These are phyloP conservation scores for Chrysoporthe deuterocubensis DNA, from an alignment of 2,329 filamentous ascomycete species.

Conservation along the genomic window DNA sequence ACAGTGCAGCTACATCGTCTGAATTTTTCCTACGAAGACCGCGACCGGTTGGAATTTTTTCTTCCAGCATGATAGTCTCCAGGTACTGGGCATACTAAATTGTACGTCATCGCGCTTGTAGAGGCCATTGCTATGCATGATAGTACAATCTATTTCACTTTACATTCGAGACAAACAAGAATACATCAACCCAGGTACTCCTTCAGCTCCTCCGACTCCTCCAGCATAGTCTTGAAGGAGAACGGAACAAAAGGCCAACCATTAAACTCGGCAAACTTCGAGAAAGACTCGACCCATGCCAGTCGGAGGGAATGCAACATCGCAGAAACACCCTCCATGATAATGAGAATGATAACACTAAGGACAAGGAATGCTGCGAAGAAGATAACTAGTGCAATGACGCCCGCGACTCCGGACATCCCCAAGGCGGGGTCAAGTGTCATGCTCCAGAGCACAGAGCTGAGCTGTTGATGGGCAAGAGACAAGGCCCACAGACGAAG, in stretches of 20 bases:
- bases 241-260: constrained; percentile 88
- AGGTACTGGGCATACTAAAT: background rate
- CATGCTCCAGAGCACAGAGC: constrained; percentile 95
- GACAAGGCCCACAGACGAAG: constrained; percentile 98
- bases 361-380: constrained; percentile 93
- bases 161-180: background rate
- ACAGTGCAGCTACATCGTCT: no score
- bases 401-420: constrained; percentile 67
- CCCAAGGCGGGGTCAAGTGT: constrained; percentile 80
- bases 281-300: constrained; percentile 98
- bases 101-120: background rate
- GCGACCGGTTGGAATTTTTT: background rate
- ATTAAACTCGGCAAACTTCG: constrained; percentile 93
- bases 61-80: background rate
- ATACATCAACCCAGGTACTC: constrained; percentile 52
- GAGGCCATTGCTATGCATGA: background rate
- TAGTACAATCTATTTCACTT: constrained; percentile 1
- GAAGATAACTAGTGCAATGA: constrained; percentile 78
- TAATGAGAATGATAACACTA: constrained; percentile 70
- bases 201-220: constrained; percentile 73
- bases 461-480: constrained; percentile 95
- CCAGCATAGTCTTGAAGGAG: constrained; percentile 81
- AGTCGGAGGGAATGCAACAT: constrained; percentile 92
- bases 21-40: no score
- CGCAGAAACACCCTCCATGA: constrained; percentile 95